phyloP scores from a whole-genome alignment of 305 asterid genomes.

The Fraxinus xanthoxyloides region DNA sequence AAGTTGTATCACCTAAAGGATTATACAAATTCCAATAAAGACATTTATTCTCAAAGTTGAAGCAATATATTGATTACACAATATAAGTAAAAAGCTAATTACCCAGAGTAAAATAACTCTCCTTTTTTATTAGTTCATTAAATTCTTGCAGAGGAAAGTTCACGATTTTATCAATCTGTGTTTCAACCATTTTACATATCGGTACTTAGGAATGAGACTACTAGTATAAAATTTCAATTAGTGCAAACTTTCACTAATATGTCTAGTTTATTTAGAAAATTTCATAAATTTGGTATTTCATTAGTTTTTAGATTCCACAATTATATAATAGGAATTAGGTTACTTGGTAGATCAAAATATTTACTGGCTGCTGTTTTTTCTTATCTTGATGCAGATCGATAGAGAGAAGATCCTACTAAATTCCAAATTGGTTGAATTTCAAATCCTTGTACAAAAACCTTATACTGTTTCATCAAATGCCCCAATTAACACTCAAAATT shows the following conservation, averaged over 20 bases:
- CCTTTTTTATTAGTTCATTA: not conserved
- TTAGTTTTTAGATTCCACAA: not conserved
- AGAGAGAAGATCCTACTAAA: constrained; percentile 66
- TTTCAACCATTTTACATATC: not conserved
- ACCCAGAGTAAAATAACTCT: not conserved
- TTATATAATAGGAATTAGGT: constrained; percentile 2
- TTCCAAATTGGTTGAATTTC: constrained; percentile 72
- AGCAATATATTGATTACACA: not conserved
- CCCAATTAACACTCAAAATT: constrained; percentile 37
- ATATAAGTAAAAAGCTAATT: not conserved
- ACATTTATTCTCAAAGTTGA: not conserved
- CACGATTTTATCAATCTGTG: not conserved
- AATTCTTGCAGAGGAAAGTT: not conserved
- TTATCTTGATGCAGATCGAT: constrained; percentile 54
- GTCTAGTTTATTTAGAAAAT: not conserved
- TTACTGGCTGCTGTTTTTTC: constrained; percentile 23
- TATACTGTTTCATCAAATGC: constrained; percentile 36
- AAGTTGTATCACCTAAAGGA: not conserved
- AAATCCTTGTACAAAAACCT: constrained; percentile 59
- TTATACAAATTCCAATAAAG: not conserved
- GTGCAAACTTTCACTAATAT: not conserved
- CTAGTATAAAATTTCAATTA: not conserved
- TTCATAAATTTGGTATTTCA: not conserved
- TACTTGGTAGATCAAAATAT: not conserved
- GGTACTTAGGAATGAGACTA: constrained; percentile 7